A percentile compares a stretch with the other conserved stretches of the same genome.
Evolutionary conservation across 2,329 filamentous ascomycete genomes (phyloP).

Genomic region (Drechslerella dactyloides): DNA sequence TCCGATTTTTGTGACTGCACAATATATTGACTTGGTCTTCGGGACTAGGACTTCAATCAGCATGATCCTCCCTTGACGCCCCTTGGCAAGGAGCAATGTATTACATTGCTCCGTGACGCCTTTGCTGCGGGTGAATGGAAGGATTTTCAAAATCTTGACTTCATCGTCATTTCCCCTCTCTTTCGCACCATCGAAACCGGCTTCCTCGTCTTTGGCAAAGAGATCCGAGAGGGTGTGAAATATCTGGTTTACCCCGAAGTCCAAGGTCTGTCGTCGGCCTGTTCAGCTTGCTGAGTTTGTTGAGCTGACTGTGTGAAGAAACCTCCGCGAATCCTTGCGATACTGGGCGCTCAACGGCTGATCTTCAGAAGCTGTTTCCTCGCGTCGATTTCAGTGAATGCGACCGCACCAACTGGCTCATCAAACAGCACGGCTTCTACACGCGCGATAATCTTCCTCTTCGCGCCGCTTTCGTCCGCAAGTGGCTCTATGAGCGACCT

Average conservation of each 20-base stretch:
- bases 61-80: conserved; percentile 38
- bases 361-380: conserved; percentile 16
- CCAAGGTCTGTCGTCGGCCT: conserved; percentile 25
- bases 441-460: conserved; percentile 34
- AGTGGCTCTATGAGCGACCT: conserved; percentile 38
- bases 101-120: conserved; percentile 31
- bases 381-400: conserved; percentile 33
- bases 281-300: background rate
- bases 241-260: conserved; percentile 32
- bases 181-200: conserved; percentile 42
- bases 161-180: conserved; percentile 41
- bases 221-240: conserved; percentile 16
- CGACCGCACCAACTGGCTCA: conserved; percentile 37
- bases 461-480: conserved; percentile 37
- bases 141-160: conserved; percentile 30
- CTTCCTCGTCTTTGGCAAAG: conserved; percentile 27
- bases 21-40: background rate
- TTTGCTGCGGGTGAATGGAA: conserved; percentile 39
- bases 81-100: conserved; percentile 39
- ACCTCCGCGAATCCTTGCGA: conserved; percentile 43
- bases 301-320: conserved; percentile 13
- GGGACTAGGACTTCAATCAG: conserved; percentile 39
- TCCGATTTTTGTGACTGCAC: no score
- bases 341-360: conserved; percentile 27
- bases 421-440: conserved; percentile 43